Evolutionary conservation across 2,329 filamentous ascomycete species (phyloP).

Genomic region (Decorospora gaudefroyi): DNA sequence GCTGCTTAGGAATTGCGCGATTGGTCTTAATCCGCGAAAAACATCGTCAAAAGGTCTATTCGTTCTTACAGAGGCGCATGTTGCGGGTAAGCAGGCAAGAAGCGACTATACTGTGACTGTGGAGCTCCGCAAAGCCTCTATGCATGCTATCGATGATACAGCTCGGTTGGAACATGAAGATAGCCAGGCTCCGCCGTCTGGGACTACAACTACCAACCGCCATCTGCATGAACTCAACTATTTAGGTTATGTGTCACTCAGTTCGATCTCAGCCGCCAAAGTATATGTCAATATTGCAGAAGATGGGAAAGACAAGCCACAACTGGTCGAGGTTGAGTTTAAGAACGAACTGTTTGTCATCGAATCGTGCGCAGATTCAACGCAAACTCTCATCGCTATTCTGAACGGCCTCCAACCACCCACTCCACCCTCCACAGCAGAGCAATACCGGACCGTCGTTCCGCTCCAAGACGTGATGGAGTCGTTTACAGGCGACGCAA

Average conservation of each 20-base stretch:
- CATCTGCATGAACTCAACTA: constrained; percentile 59
- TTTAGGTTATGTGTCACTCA: constrained; percentile 82
- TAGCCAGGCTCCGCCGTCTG: constrained; percentile 13
- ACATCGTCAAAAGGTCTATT: constrained; percentile 76
- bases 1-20: constrained; percentile 76
- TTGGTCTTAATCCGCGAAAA: constrained; percentile 82
- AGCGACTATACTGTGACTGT: constrained; percentile 66
- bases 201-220: constrained; percentile 36
- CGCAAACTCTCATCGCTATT: constrained; percentile 82
- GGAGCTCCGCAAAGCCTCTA: constrained; percentile 76
- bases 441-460: constrained; percentile 85
- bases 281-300: constrained; percentile 65
- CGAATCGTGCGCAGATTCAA: constrained; percentile 96
- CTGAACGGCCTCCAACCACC: constrained; percentile 82
- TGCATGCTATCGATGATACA: constrained; percentile 81
- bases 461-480: constrained; percentile 86
- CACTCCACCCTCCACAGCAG: constrained; percentile 76
- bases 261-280: constrained; percentile 82
- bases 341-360: constrained; percentile 85
- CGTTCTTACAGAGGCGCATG: constrained; percentile 75
- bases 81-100: constrained; percentile 69
- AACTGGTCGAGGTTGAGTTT: constrained; percentile 77
- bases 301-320: constrained; percentile 62
- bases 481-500: constrained; percentile 86
- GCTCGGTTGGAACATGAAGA: constrained; percentile 50